Evolutionary conservation across 257 asterid species (phyloP).

Genomic region (Penstemon barbatus): DNA sequence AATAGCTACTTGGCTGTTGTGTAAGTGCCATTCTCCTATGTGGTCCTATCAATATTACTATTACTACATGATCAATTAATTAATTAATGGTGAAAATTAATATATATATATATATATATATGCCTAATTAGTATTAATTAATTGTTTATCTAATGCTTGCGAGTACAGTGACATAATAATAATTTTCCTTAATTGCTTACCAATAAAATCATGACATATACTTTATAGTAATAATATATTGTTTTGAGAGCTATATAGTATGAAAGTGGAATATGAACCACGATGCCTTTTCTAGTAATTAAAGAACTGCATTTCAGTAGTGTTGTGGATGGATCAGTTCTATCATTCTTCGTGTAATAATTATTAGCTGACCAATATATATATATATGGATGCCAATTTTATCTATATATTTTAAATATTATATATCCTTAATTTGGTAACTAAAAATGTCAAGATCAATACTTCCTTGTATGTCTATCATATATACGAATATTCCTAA

Average conservation of each 20-base stretch:
- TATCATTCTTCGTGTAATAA: slow-evolving; percentile 18
- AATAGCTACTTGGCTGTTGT: slow-evolving; percentile 29
- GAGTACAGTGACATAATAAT: too few species aligned
- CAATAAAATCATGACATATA: not conserved
- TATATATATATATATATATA: not conserved
- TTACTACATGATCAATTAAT: slow-evolving; percentile 21
- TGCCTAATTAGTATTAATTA: too few species aligned
- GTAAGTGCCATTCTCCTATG: slow-evolving; percentile 32
- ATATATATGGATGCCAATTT: too few species aligned
- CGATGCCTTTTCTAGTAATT: slow-evolving; percentile 17
- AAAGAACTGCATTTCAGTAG: not conserved
- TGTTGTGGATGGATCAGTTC: not conserved
- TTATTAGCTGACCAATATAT: not conserved
- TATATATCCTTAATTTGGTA: not conserved
- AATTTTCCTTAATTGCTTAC: slow-evolving; percentile 15
- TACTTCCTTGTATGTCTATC: not conserved
- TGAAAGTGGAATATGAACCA: not conserved
- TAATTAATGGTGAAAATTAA: not conserved
- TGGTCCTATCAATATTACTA: slow-evolving; percentile 38
- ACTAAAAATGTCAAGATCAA: not conserved
- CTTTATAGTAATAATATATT: not conserved
- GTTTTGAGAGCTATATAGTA: not conserved
- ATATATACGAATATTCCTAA: not conserved
- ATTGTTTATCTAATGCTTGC: too few species aligned
- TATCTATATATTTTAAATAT: too few species aligned